Evolutionary conservation across 1,284 basidiomycete genomes (phyloP), one percentile per base, ranked within the genome.

Genomic region (Pascua sp.): DNA sequence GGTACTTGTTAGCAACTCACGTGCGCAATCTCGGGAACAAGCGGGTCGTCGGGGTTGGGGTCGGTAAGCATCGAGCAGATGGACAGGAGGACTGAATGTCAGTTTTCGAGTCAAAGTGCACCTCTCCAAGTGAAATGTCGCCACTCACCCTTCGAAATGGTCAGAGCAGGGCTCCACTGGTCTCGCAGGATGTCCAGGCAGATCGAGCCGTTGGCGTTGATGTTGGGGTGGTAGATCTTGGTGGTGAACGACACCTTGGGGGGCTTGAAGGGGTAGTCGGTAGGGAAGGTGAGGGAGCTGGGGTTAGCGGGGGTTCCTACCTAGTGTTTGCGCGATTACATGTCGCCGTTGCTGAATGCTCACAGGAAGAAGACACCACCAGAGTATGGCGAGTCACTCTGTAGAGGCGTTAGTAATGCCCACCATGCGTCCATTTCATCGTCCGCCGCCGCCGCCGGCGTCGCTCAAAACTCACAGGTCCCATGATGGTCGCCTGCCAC

Each of bases 171-270:
- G 64, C 90, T 93, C 93, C 93, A 97, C 77, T 96, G 93, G 79
- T 97, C 93, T 80, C 91, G 85, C 76, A 97, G 81, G 75, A 97
- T 97, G 79, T 97, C 96, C 69, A 99, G 82, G 79, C 96, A 99
- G 80, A 99, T 98, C 67, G 91, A 94, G 49, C 96, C 96, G 71
- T 81, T 81, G 62, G 79, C 76, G 73, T 95, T 82, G 77, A 82
- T 81, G 72, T 83, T 83, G 42, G 81, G 81, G 75, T 83, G 82
- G 71, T 80, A 80, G 75, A 83, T 82, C 75, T 84, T 97, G 75
- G 95, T 98, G 69, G 91, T 93, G 81, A 99, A 98, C 80, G 89
- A 90, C 79, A 98, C 92, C 85, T 98, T 98, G 78, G 96, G 96
- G 43, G 96, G 95, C 83, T 95, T 95, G 87, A 97, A 96, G 44